phyloP scores from a whole-genome alignment of 1,284 basidiomycete species.

The Thelephora terrestris region DNA sequence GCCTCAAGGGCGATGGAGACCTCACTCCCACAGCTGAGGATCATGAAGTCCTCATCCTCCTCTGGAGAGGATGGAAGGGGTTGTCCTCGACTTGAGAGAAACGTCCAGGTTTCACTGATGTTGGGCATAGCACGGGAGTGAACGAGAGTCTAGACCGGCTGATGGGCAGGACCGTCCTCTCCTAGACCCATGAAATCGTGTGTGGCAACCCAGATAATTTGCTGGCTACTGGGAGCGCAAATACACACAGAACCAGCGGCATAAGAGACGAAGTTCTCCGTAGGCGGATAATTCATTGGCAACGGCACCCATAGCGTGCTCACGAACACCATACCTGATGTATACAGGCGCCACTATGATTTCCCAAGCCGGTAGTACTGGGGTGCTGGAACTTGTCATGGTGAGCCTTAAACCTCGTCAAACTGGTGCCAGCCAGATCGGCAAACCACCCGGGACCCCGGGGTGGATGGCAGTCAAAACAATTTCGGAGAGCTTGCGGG shows the following conservation, averaged over 20 bases:
- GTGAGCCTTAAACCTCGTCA: constrained; percentile 76
- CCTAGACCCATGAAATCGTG: constrained; percentile 89
- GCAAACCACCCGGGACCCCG: constrained; percentile 82
- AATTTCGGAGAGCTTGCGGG: constrained; percentile 89
- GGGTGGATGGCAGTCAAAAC: constrained; percentile 72
- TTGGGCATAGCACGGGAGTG: constrained; percentile 88
- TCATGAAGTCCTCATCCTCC: constrained; percentile 68
- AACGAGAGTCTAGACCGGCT: constrained; percentile 84
- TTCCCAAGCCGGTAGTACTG: constrained; percentile 74
- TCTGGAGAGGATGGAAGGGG: constrained; percentile 80
- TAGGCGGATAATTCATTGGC: constrained; percentile 86
- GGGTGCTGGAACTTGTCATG: constrained; percentile 93
- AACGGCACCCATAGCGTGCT: constrained; percentile 95
- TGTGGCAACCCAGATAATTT: constrained; percentile 88
- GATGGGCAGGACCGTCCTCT: constrained; percentile 95
- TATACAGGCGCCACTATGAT: constrained; percentile 84
- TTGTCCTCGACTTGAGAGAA: constrained; percentile 62
- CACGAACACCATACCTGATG: constrained; percentile 94
- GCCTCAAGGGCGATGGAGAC: constrained; percentile 83
- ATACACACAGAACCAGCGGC: constrained; percentile 88
- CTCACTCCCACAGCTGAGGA: constrained; percentile 86
- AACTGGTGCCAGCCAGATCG: constrained; percentile 87
- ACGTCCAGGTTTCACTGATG: constrained; percentile 89
- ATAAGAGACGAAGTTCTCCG: constrained; percentile 92
- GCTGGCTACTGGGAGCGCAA: constrained; percentile 82